Conservation (phyloP, 2,329 filamentous ascomycete genomes). For the Fusarium sp. region DNA sequence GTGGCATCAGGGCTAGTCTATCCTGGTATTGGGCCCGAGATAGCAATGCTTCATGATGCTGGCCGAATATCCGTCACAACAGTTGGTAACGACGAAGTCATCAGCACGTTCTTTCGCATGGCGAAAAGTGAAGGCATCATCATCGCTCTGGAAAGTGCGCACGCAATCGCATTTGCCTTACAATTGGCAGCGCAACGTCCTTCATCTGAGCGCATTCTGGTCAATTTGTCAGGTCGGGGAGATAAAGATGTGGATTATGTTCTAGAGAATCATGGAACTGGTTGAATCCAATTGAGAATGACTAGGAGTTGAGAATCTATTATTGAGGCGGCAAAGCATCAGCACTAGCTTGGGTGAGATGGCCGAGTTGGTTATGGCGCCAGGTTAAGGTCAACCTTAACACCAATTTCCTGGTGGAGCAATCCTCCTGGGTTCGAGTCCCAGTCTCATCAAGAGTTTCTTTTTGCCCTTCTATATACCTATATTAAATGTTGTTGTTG, state of each 20-base stretch:
- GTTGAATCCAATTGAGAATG: too few species aligned
- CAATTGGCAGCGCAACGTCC: neutral
- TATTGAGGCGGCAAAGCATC: neutral
- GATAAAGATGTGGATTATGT: constrained; percentile 20
- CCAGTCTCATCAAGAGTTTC: neutral
- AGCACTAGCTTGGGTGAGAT: constrained; percentile 6
- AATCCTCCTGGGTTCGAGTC: constrained; percentile 15
- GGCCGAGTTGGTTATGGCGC: constrained; percentile 16
- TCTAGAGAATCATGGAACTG: constrained; percentile 1
- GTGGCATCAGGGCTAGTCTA: constrained; percentile 11
- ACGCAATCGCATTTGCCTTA: constrained; percentile 10
- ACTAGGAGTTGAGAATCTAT: too few species aligned
- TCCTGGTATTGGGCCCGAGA: neutral
- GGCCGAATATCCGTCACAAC: neutral
- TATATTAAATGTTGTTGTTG: too few species aligned
- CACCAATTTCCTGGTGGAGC: constrained; percentile 13
- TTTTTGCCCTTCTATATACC: neutral
- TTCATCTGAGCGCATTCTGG: neutral
- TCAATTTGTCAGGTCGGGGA: constrained; percentile 7
- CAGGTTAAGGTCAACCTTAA: constrained; percentile 10
- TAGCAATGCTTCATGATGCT: constrained; percentile 9
- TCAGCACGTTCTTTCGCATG: constrained; percentile 1
- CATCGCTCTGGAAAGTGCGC: constrained; percentile 11
- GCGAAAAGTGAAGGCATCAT: constrained; percentile 9
- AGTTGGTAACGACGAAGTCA: neutral